A percentile compares a stretch with the other conserved stretches of the same genome.
Evolutionary conservation across 2,329 filamentous ascomycete species (phyloP).

Genomic region (Fusarium globosum): DNA sequence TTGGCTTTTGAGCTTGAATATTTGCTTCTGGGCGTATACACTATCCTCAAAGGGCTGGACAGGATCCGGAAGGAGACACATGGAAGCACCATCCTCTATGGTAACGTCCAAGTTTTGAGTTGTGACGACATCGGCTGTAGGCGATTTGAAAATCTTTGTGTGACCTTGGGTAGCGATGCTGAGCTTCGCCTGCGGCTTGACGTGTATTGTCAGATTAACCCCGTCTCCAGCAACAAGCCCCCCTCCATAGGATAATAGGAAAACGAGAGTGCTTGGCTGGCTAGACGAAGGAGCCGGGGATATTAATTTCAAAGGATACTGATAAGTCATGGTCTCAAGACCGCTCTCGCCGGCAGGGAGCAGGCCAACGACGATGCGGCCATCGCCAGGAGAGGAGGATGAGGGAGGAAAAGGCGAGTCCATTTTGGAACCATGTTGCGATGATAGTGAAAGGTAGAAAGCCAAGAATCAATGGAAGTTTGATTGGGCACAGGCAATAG

Average conservation of each 20-base stretch:
- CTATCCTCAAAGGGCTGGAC: slow-evolving; percentile 90
- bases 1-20: slow-evolving; percentile 70
- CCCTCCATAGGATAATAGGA: slow-evolving; percentile 93
- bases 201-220: slow-evolving; percentile 76
- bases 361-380: slow-evolving; percentile 77
- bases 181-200: slow-evolving; percentile 74
- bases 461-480: not conserved
- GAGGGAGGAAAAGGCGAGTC: slow-evolving; percentile 81
- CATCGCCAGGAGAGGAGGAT: slow-evolving; percentile 79
- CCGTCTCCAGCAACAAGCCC: slow-evolving; percentile 90
- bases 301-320: slow-evolving; percentile 95
- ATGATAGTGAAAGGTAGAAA: slow-evolving; percentile 10
- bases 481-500: slow-evolving; percentile 5
- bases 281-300: slow-evolving; percentile 76
- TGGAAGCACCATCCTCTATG: slow-evolving; percentile 62
- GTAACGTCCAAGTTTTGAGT: slow-evolving; percentile 66
- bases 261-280: slow-evolving; percentile 79
- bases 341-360: slow-evolving; percentile 78
- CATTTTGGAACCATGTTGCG: slow-evolving; percentile 51
- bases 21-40: slow-evolving; percentile 85
- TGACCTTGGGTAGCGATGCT: slow-evolving; percentile 79
- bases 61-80: slow-evolving; percentile 86
- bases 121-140: slow-evolving; percentile 65
- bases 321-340: slow-evolving; percentile 81
- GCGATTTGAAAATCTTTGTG: slow-evolving; percentile 94